These are phyloP conservation scores for Eutrema japonicum DNA, from an alignment of 345 rosid species.

Conservation along the genomic window DNA sequence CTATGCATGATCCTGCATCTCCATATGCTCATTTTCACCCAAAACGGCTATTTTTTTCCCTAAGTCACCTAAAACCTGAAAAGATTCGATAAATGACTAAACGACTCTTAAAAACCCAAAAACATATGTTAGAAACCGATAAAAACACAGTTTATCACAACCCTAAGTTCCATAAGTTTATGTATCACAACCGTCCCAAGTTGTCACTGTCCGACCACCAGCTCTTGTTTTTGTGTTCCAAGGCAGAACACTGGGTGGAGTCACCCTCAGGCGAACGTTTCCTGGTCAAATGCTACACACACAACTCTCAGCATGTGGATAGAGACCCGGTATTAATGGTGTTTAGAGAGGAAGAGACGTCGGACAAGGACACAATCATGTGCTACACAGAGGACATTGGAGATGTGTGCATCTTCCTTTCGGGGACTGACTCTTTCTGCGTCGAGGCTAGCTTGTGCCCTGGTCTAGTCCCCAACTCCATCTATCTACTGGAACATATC, in stretches of 20 bases:
- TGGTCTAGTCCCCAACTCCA: constrained; percentile 6
- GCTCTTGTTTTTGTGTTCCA: background rate
- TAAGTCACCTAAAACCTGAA: no score
- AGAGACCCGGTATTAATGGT: background rate
- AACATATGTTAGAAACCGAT: no score
- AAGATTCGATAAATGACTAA: no score
- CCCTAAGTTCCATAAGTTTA: background rate
- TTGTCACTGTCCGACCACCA: background rate
- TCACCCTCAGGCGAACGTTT: constrained; percentile 1
- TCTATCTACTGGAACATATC: background rate
- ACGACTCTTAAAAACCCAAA: no score
- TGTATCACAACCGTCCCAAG: background rate
- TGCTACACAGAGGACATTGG: constrained; percentile 23
- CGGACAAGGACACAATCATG: background rate
- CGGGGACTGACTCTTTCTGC: constrained; percentile 10
- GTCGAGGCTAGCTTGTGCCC: background rate
- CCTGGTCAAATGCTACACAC: background rate
- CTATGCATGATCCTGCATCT: no score
- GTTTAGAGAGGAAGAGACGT: background rate
- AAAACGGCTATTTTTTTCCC: no score
- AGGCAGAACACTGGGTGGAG: background rate
- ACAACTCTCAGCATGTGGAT: background rate
- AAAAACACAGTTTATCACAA: no score
- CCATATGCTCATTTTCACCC: no score
- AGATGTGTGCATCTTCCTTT: constrained; percentile 12